Conservation (phyloP, 2,329 filamentous ascomycete species). For the Aspergillus aculeatus region DNA sequence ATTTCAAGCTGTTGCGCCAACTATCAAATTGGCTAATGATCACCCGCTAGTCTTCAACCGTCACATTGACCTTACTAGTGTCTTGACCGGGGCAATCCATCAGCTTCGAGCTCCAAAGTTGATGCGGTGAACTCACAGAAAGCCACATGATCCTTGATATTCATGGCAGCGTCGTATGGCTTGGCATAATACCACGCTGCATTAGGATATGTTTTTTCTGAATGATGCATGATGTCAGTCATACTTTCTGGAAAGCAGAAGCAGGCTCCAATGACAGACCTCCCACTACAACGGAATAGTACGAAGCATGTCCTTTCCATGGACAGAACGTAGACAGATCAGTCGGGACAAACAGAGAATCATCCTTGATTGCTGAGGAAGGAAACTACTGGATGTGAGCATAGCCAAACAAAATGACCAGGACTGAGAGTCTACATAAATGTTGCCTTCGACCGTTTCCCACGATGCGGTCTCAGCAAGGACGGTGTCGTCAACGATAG, state of each 20-base stretch:
- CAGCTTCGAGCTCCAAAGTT: neutral
- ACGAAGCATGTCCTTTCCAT: slow-evolving; percentile 59
- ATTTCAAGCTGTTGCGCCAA: no score
- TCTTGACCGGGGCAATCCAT: slow-evolving; percentile 22
- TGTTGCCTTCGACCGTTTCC: slow-evolving; percentile 55
- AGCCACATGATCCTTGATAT: slow-evolving; percentile 57
- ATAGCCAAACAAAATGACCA: neutral
- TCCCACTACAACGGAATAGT: slow-evolving; percentile 55
- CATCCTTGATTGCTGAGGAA: slow-evolving; percentile 46
- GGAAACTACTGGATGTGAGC: slow-evolving; percentile 39
- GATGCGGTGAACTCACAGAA: slow-evolving; percentile 51
- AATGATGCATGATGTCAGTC: neutral
- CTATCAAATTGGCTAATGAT: no score
- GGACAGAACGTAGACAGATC: slow-evolving; percentile 52
- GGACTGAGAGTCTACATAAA: slow-evolving; percentile 44
- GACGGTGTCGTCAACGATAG: slow-evolving; percentile 50
- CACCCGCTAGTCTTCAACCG: slow-evolving; percentile 7
- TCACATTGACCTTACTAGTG: slow-evolving; percentile 34
- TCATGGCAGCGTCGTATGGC: slow-evolving; percentile 49
- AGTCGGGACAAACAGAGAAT: slow-evolving; percentile 47
- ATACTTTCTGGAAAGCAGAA: neutral
- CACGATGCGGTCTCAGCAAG: slow-evolving; percentile 53
- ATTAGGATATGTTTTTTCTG: slow-evolving; percentile 51
- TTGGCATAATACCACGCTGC: slow-evolving; percentile 61
- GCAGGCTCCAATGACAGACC: slow-evolving; percentile 30